Base-by-base conservation (phyloP, 2,329 filamentous ascomycete genomes). In the Calonectria pseudoreteaudii region DNA sequence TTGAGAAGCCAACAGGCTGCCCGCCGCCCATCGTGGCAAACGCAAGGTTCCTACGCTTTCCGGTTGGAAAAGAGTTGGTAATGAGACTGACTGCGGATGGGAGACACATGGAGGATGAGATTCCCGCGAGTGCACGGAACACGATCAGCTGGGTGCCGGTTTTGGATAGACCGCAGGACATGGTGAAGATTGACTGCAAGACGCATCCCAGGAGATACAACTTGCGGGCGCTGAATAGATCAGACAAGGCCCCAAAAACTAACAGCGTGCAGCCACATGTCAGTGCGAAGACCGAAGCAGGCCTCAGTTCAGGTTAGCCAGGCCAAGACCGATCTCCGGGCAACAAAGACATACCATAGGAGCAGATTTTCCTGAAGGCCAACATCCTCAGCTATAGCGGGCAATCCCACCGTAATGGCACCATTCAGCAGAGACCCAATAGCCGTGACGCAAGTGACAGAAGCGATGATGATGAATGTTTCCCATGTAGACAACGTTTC, bases 21-120 rank as follows among this genome's bases (percentile, higher is more conserved):
- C 83, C 84, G 69, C 86, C 82, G 6, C 87, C 85, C 38, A 86
- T 78, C 75, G 85, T 84, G 0, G 84, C 81, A 70, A 85, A 85
- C 1, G 79, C 83, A 8, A 82, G 80, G 68, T 85, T 85, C 1
- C 84, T 79, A 76, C 78, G 79, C 0, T 74, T 74, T 18, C 82
- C 83, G 31, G 74, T 77, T 0, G 79, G 78, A 10, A 84, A 82
- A 0, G 81, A 82, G 23, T 80, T 79, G 26, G 82, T 81, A 64
- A 83, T 80, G 28, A 83, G 77, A 14, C 80, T 77, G 38, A 84
- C 80, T 13, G 81, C 80, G 1, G 81, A 81, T 0, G 83, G 82
- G 23, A 83, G 74, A 64, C 81, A 82, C 75, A 83, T 83, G 23
- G 82, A 79, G 14, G 82, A 81, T 18, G 80, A 72, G 36, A 81